phyloP scores from a whole-genome alignment of 225 moss, liverwort and hornwort species.

The Pseudisothecium myosuroides region DNA sequence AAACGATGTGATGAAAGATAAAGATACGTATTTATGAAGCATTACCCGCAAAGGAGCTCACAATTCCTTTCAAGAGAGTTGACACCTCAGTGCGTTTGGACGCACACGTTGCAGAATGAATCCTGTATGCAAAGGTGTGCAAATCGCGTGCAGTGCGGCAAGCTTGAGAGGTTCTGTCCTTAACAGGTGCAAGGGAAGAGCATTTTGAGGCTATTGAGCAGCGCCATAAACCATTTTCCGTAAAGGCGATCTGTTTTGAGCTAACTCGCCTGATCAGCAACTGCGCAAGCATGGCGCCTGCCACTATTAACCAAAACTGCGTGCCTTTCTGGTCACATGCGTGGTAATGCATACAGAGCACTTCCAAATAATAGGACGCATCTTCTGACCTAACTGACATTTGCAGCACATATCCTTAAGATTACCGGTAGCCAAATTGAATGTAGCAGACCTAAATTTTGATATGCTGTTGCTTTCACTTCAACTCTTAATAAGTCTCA shows the following conservation, averaged over 20 bases:
- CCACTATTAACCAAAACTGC: not conserved
- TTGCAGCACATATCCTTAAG: conserved; percentile 2
- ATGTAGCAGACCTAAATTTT: not conserved
- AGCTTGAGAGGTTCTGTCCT: not conserved
- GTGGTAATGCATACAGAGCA: not conserved
- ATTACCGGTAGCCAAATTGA: not conserved
- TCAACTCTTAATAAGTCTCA: not conserved
- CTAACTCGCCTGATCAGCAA: conserved; percentile 1
- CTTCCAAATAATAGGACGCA: not conserved
- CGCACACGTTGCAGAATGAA: not conserved
- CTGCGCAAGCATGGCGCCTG: conserved; percentile 21
- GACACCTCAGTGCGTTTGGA: not conserved
- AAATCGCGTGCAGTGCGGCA: not conserved
- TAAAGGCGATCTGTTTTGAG: not conserved
- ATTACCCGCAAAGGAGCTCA: not conserved
- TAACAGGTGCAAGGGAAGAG: not conserved
- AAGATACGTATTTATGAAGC: not conserved
- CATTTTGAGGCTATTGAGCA: not conserved
- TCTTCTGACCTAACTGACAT: conserved; percentile 4
- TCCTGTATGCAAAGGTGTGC: not conserved
- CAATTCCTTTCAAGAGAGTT: not conserved
- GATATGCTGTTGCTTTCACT: not conserved
- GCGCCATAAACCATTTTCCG: not conserved
- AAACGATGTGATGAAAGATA: not conserved
- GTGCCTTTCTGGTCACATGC: not conserved